Base-by-base conservation (phyloP, 352 stramenopile species). In the Phytophthora citrophthora region DNA sequence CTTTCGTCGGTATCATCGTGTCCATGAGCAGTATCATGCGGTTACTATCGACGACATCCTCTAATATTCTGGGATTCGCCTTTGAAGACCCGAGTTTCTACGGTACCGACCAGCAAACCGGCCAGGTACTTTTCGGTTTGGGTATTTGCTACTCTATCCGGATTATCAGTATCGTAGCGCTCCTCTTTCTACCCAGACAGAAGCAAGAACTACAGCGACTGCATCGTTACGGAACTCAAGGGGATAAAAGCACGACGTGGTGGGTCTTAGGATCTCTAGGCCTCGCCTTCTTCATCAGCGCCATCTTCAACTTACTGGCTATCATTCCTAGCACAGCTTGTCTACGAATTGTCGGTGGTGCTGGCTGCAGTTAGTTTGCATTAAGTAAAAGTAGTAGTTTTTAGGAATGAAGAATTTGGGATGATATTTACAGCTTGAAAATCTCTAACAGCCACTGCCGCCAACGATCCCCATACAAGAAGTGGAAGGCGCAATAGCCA, bases 21-120 rank as follows among this genome's bases (percentile, higher is more conserved):
- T 89, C 83, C 0, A 76, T 86, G 61, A 70, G 70, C 11, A 76
- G 61, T 11, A 83, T 84, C 54, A 82, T 86, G 73, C 49, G 77
- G 15, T 49, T 89, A 12, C 38, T 88, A 0, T 70, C 74, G 0
- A 77, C 77, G 2, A 85, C 76, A 0, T 57, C 64, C 38, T 84
- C 80, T 4, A 88, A 86, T 38, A 31, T 50, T 1, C 27, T 89
- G 1, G 72, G 77, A 48, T 81, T 78, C 53, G 54, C 56, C 29
- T 83, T 90, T 23, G 57, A 80, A 41, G 63, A 61, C 6, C 67
- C 68, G 23, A 57, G 55, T 41, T 49, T 58, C 11, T 51, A 61
- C 39, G 63, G 57, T 24, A 51, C 48, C 16, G 64, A 68, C 20
- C 26, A 72, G 13, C 48, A 70, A 27, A 44, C 31, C 0, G 46